phyloP scores from a whole-genome alignment of 2,329 filamentous ascomycete species.

The Sarocladiaceae sp. region DNA sequence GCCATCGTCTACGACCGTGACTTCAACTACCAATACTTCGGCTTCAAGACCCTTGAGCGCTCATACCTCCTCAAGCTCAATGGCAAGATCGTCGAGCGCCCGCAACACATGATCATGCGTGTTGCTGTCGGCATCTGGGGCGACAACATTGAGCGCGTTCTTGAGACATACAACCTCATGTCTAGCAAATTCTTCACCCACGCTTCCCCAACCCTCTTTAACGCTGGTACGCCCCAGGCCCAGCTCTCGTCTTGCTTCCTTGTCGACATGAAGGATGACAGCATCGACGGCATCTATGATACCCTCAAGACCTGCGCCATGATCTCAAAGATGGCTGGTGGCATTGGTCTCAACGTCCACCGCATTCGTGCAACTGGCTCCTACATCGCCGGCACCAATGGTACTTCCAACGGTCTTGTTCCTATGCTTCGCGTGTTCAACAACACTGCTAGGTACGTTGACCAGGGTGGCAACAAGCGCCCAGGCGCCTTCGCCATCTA shows the following conservation, averaged over 20 bases:
- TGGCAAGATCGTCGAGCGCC: conserved; percentile 92
- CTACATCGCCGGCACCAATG: conserved; percentile 97
- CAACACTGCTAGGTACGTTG: conserved; percentile 97
- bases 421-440: conserved; percentile 99
- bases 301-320: conserved; percentile 98
- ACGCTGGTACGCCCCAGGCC: conserved; percentile 88
- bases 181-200: conserved; percentile 98
- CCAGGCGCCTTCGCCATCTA: conserved; percentile 98
- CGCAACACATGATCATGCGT: conserved; percentile 99
- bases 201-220: conserved; percentile 96
- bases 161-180: conserved; percentile 99
- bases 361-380: conserved; percentile 95
- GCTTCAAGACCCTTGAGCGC: conserved; percentile 97
- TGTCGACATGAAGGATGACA: conserved; percentile 99
- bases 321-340: conserved; percentile 99
- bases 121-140: conserved; percentile 96
- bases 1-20: conserved; percentile 98
- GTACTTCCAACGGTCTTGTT: conserved; percentile 93
- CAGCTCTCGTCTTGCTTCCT: conserved; percentile 98
- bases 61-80: conserved; percentile 95
- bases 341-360: conserved; percentile 94
- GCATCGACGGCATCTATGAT: conserved; percentile 98
- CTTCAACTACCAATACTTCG: conserved; percentile 99
- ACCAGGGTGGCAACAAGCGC: conserved; percentile 98
- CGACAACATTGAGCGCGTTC: conserved; percentile 85